Evolutionary conservation across 1,139 yeast genomes (phyloP).

Genomic region (Kodamaea sp.): DNA sequence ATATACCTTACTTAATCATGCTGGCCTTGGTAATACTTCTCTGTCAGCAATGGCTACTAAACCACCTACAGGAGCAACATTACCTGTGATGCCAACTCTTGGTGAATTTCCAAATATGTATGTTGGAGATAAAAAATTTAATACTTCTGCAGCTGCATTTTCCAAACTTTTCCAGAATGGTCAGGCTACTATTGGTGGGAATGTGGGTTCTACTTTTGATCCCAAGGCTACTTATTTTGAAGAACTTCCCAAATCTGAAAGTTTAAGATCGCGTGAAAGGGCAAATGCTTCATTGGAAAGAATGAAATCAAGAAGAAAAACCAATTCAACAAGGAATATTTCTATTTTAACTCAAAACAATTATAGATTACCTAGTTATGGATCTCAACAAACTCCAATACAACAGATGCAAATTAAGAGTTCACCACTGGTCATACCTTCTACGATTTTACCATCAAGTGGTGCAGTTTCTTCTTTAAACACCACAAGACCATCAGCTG

Average conservation of each 20-base stretch:
- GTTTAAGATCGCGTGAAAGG: slow-evolving; percentile 50
- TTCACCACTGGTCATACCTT: too few species aligned
- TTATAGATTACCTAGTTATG: slow-evolving; percentile 23
- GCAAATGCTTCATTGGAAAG: slow-evolving; percentile 66
- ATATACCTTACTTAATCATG: slow-evolving; percentile 39
- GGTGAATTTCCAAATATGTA: slow-evolving; percentile 45
- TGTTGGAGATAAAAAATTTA: slow-evolving; percentile 8
- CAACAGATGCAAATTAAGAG: neutral
- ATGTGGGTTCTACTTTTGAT: neutral
- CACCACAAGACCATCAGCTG: too few species aligned
- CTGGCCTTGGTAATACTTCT: slow-evolving; percentile 13
- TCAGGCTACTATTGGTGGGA: slow-evolving; percentile 1
- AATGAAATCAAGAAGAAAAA: slow-evolving; percentile 57
- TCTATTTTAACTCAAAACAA: slow-evolving; percentile 27
- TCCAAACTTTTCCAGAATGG: slow-evolving; percentile 12
- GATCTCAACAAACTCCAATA: slow-evolving; percentile 7
- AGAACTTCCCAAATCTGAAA: slow-evolving; percentile 30
- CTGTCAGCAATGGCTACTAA: slow-evolving; percentile 25
- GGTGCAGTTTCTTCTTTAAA: too few species aligned
- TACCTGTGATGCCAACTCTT: slow-evolving; percentile 38
- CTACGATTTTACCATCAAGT: too few species aligned
- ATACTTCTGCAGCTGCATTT: slow-evolving; percentile 21
- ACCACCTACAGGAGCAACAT: slow-evolving; percentile 19
- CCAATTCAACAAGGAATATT: slow-evolving; percentile 40
- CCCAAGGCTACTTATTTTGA: slow-evolving; percentile 21